phyloP scores from a whole-genome alignment of 768 basidiomycete genomes.

The Tricholoma matsutake region DNA sequence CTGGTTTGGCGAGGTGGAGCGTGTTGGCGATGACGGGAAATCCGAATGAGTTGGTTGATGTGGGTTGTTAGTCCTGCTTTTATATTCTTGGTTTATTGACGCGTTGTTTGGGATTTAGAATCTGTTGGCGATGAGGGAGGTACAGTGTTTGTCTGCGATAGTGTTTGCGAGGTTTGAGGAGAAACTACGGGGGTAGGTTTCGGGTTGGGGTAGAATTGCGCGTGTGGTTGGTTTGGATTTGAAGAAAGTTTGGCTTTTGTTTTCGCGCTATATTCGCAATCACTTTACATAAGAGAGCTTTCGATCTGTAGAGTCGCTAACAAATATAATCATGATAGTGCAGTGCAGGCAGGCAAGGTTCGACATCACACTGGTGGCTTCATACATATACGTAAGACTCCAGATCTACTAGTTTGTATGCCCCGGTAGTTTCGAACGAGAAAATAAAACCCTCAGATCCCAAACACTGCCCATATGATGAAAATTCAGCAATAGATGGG shows the following conservation, averaged over 20 bases:
- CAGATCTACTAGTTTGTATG: too few relatives aligned
- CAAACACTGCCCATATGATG: too few relatives aligned
- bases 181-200: slow-evolving; percentile 30
- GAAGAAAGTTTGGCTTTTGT: neutral
- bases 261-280: neutral
- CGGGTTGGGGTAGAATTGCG: neutral
- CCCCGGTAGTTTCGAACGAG: too few relatives aligned
- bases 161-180: slow-evolving; percentile 69
- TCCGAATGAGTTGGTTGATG: slow-evolving; percentile 83
- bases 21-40: slow-evolving; percentile 60
- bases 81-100: neutral
- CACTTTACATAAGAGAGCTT: neutral
- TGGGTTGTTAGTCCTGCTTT: slow-evolving; percentile 36
- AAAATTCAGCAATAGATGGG: too few relatives aligned
- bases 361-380: too few relatives aligned
- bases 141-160: slow-evolving; percentile 67
- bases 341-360: too few relatives aligned
- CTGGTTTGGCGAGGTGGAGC: slow-evolving; percentile 78
- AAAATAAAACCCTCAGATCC: too few relatives aligned
- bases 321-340: neutral
- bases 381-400: too few relatives aligned
- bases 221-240: too few relatives aligned
- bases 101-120: slow-evolving; percentile 36
- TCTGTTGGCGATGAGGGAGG: slow-evolving; percentile 59
- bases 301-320: neutral